Base-by-base conservation (phyloP, 2,329 filamentous ascomycete species). In the Aspergillus fumigatiaffinis region DNA sequence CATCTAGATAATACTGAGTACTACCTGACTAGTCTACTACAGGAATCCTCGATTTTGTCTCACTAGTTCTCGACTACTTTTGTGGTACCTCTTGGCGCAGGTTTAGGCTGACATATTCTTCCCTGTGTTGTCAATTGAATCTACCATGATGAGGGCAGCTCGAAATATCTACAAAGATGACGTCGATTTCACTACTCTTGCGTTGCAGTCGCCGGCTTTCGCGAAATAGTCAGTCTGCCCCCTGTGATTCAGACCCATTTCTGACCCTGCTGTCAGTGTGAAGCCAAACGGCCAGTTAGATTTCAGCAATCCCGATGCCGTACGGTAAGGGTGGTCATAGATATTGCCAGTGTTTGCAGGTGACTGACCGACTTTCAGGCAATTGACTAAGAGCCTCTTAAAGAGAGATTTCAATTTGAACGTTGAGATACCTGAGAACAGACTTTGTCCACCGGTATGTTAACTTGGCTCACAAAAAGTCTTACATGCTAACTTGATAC, bases 391-490 rank as follows among this genome's bases (percentile, higher is more conserved):
- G 68, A 87, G 87, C 20, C 80, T 97, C 1, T 79, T 97, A 20
- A 84, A 84, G 58, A 75, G 83, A 14, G 88, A 97, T 72, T 97
- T 97, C 72, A 82, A 80, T 12, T 74, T 97, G 8, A 68, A 78
- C 0, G 76, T 97, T 14, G 80, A 87, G 5, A 79, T 97, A 1
- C 92, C 92, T 0, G 76, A 83, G 26, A 87, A 96, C 71, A 82
- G 93, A 23, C 80, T 99, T 0, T 97, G 93, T 69, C 94, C 93
- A 12, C 91, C 92, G 1, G 89, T 96, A 70, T 66, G 79, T 52
- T 26, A 21, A 26, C 44, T 47, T 3, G 7, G 3, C 10, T 32
- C 28, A 4, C 51, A 26, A 23, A 21, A 6, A 58, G 21, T 5
- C 14, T 42, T 21, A 26, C 25, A 17, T 25, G n/a, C 59, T 63